Conservation (phyloP, 176 grass and related monocot species). For the Microstegium vimineum region DNA sequence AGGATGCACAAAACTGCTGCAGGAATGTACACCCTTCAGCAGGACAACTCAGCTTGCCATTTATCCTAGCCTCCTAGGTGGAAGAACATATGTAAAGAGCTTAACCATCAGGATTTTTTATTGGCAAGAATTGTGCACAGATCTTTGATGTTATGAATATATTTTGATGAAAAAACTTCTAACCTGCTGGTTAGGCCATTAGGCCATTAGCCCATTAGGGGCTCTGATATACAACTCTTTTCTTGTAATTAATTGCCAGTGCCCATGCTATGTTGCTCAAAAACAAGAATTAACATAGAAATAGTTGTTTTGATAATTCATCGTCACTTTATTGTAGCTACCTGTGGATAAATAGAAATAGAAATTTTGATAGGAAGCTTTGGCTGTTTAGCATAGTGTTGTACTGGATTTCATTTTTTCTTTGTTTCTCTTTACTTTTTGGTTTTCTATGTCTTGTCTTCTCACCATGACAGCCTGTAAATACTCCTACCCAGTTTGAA, state of each 20-base stretch:
- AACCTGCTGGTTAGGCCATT: background rate
- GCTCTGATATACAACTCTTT: background rate
- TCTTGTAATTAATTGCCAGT: background rate
- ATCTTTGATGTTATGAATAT: background rate
- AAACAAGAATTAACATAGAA: background rate
- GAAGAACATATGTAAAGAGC: background rate
- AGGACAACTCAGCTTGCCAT: background rate
- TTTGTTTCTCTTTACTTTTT: background rate
- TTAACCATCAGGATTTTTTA: background rate
- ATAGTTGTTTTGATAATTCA: background rate
- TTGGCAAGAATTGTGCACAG: background rate
- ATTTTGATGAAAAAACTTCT: background rate
- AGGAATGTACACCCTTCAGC: background rate
- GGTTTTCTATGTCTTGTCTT: background rate
- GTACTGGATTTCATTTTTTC: background rate
- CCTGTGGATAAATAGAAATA: background rate
- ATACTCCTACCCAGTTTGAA: background rate
- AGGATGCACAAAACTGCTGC: background rate
- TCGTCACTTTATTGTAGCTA: background rate
- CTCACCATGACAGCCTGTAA: background rate
- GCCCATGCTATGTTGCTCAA: background rate
- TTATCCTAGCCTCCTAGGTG: background rate
- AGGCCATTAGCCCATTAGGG: background rate
- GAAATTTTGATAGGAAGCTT: background rate
- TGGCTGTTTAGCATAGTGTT: background rate